These are phyloP conservation scores for Cryphonectria nitschkei DNA, from an alignment of 2,329 filamentous ascomycete species.

Conservation along the genomic window DNA sequence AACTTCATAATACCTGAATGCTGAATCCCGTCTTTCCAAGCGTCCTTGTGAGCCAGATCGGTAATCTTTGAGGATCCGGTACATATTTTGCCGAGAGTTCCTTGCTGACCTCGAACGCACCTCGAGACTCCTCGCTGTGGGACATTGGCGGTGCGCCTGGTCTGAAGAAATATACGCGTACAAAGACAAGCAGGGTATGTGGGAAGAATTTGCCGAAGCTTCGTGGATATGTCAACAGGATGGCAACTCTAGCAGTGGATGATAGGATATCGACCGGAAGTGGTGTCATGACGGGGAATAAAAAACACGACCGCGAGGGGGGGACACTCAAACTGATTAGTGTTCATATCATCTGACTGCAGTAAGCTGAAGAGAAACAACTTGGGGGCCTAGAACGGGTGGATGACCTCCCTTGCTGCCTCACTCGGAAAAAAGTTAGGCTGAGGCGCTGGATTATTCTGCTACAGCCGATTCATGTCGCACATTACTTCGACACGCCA, in stretches of 20 bases:
- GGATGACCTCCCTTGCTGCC: not conserved
- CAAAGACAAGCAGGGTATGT: not conserved
- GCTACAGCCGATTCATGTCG: too few species aligned
- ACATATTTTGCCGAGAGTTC: conserved; percentile 20
- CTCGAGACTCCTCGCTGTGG: not conserved
- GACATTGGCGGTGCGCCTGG: not conserved
- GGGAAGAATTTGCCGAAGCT: not conserved
- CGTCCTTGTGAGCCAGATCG: conserved; percentile 1
- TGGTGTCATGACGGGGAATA: not conserved
- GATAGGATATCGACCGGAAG: not conserved
- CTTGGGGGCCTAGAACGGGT: not conserved
- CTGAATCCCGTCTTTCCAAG: conserved; percentile 10
- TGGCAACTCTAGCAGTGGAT: not conserved
- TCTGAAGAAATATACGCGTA: not conserved
- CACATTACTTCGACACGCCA: not conserved
- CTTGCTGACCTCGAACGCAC: not conserved
- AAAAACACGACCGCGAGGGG: not conserved
- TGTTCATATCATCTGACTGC: not conserved
- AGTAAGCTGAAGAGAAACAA: not conserved
- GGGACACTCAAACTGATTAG: not conserved
- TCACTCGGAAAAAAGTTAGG: not conserved
- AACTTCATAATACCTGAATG: conserved; percentile 3
- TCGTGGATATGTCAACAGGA: not conserved
- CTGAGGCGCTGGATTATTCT: not conserved
- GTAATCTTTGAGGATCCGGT: not conserved